A percentile compares a stretch with the other conserved stretches of the same genome.
Conservation (phyloP, 179 eudicot genomes). For the Gypsophila paniculata region DNA sequence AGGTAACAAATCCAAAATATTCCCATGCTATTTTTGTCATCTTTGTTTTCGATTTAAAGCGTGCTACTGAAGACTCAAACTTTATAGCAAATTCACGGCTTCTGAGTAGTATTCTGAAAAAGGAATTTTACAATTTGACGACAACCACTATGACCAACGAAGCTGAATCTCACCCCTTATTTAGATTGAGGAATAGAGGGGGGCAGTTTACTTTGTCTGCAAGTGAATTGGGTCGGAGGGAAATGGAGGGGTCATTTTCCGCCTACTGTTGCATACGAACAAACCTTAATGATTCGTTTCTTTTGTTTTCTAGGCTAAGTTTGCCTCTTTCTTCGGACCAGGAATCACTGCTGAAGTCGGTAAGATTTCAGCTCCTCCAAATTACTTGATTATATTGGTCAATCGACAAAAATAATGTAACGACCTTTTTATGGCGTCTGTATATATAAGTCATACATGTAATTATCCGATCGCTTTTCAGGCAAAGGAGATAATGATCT, state of each 20-base stretch:
- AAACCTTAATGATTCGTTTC: neutral
- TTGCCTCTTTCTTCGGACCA: conserved; percentile 94
- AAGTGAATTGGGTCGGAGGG: neutral
- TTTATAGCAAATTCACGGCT: neutral
- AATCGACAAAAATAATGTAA: neutral
- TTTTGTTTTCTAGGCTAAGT: conserved; percentile 57
- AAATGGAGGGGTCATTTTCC: too few species aligned
- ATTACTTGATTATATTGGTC: neutral
- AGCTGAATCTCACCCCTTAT: neutral
- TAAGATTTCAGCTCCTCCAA: conserved; percentile 30
- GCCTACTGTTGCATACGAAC: neutral
- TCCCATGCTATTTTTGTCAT: neutral
- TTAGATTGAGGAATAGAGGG: too few species aligned
- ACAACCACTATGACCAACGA: neutral
- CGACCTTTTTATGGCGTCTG: neutral
- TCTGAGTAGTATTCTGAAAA: neutral
- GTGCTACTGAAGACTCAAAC: neutral
- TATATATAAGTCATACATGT: neutral
- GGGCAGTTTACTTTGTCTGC: too few species aligned
- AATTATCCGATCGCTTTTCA: conserved; percentile 32
- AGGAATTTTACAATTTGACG: neutral
- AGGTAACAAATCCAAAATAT: conserved; percentile 37
- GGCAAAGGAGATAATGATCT: conserved; percentile 57
- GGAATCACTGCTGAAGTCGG: conserved; percentile 91
- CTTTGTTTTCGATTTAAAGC: neutral